Conservation (phyloP, 2,329 filamentous ascomycete genomes). For the Fusarium irregulare region DNA sequence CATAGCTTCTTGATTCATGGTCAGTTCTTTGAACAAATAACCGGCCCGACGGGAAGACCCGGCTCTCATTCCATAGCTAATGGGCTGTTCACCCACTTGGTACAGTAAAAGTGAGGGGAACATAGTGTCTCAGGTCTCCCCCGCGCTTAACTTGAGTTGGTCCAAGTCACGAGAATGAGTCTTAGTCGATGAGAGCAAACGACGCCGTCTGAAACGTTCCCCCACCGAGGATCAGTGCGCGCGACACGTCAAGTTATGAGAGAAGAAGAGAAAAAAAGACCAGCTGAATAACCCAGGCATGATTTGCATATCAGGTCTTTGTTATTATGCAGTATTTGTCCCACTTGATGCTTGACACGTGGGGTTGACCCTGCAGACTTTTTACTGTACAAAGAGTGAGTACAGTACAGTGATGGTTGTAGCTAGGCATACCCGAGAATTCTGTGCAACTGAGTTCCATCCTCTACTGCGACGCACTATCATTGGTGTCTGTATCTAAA, state of each 20-base stretch:
- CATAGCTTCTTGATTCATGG: background rate
- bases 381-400: background rate
- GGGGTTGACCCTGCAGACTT: background rate
- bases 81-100: background rate
- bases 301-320: constrained; percentile 28
- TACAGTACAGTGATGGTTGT: background rate
- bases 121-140: background rate
- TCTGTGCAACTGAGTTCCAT: background rate
- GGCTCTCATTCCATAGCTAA: constrained; percentile 3
- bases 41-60: constrained; percentile 27
- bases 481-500: background rate
- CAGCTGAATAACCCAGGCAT: constrained; percentile 17
- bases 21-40: background rate
- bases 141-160: constrained; percentile 13
- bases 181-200: background rate
- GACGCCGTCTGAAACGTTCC: constrained; percentile 25
- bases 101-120: background rate
- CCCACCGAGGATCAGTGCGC: constrained; percentile 11
- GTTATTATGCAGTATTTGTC: constrained; percentile 25
- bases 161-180: constrained; percentile 12
- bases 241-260: background rate
- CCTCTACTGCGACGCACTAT: background rate
- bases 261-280: background rate
- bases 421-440: background rate
- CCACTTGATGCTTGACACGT: constrained; percentile 40